Evolutionary conservation across 2,329 filamentous ascomycete species (phyloP).

Genomic region (Capronia epimyces): DNA sequence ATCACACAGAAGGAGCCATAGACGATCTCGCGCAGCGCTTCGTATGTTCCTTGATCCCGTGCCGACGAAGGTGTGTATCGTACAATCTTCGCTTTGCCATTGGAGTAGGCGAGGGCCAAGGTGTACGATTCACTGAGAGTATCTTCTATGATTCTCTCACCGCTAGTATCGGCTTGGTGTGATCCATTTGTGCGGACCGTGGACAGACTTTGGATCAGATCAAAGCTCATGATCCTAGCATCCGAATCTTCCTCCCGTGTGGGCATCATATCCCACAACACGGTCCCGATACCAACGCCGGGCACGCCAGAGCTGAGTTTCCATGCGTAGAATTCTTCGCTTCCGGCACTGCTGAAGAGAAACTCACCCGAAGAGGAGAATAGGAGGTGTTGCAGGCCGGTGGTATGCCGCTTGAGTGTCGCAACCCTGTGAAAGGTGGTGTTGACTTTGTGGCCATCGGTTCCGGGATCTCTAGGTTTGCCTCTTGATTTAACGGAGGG

Average conservation of each 20-base stretch:
- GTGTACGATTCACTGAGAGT: constrained; percentile 40
- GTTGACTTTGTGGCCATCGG: background rate
- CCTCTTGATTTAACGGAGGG: constrained; percentile 4
- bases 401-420: constrained; percentile 69
- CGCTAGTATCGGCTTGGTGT: background rate
- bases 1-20: constrained; percentile 25
- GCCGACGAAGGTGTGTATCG: constrained; percentile 30
- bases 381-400: constrained; percentile 73
- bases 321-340: constrained; percentile 89
- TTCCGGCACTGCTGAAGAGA: constrained; percentile 80
- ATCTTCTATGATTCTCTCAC: background rate
- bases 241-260: constrained; percentile 53
- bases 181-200: background rate
- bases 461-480: background rate
- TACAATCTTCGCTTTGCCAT: constrained; percentile 66
- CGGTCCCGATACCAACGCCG: constrained; percentile 48
- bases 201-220: constrained; percentile 36
- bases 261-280: constrained; percentile 48
- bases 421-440: constrained; percentile 11
- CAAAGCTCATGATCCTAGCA: constrained; percentile 75
- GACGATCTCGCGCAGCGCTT: constrained; percentile 11
- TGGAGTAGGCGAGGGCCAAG: constrained; percentile 72
- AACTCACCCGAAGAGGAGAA: constrained; percentile 65
- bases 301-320: constrained; percentile 51
- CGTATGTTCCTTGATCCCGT: constrained; percentile 11